These are phyloP conservation scores for Rhodofomes roseus DNA, from an alignment of 1,284 basidiomycete species.

Conservation along the genomic window DNA sequence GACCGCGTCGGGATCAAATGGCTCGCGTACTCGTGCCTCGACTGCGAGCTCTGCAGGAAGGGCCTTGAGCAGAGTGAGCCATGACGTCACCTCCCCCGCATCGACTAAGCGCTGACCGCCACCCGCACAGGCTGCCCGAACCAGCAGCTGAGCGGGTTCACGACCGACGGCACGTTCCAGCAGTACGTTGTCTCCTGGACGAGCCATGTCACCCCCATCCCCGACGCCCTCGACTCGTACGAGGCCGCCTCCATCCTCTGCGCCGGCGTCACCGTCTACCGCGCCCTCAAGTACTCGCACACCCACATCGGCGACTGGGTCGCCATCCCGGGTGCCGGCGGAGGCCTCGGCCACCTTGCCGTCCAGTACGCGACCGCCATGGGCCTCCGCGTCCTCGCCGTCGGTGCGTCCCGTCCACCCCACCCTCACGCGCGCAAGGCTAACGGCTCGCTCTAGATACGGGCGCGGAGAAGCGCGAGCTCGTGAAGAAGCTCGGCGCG, in stretches of 20 bases:
- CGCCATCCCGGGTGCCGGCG: slow-evolving; percentile 77
- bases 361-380: slow-evolving; percentile 76
- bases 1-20: slow-evolving; percentile 89
- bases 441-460: slow-evolving; percentile 59
- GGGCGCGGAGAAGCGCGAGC: slow-evolving; percentile 71
- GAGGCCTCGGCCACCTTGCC: slow-evolving; percentile 72
- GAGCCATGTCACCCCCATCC: slow-evolving; percentile 67
- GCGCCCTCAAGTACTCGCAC: slow-evolving; percentile 75
- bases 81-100: slow-evolving; percentile 16
- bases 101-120: not conserved
- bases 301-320: slow-evolving; percentile 79
- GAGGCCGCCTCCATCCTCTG: slow-evolving; percentile 83
- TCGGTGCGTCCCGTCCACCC: slow-evolving; percentile 41
- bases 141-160: slow-evolving; percentile 68
- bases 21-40: slow-evolving; percentile 44
- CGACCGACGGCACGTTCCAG: slow-evolving; percentile 81
- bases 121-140: slow-evolving; percentile 50
- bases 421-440: not conserved
- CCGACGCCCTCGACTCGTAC: slow-evolving; percentile 58
- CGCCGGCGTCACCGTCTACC: slow-evolving; percentile 80
- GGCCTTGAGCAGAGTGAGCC: slow-evolving; percentile 66
- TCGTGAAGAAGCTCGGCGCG: slow-evolving; percentile 70
- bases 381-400: slow-evolving; percentile 78
- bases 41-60: slow-evolving; percentile 75
- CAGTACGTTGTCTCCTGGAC: slow-evolving; percentile 58